Evolutionary conservation across 2,329 filamentous ascomycete species (phyloP).

Genomic region (Trichoderma koningiopsis): DNA sequence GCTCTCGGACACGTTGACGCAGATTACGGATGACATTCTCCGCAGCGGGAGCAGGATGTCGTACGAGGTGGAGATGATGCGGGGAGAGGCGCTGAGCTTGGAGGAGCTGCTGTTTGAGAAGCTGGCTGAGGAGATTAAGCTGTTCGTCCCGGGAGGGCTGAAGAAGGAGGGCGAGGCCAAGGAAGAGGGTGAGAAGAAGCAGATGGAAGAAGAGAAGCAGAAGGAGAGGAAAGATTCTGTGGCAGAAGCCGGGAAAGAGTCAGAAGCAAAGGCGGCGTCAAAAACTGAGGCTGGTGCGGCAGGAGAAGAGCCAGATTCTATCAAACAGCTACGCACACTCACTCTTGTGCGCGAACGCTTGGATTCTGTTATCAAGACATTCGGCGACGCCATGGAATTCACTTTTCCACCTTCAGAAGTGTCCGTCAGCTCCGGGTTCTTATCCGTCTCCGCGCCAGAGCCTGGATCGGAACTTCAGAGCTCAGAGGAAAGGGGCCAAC

Average conservation of each 20-base stretch:
- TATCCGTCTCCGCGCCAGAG: slow-evolving; percentile 87
- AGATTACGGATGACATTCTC: slow-evolving; percentile 92
- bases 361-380: slow-evolving; percentile 85
- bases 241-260: slow-evolving; percentile 27
- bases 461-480: slow-evolving; percentile 63
- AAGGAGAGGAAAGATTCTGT: slow-evolving; percentile 28
- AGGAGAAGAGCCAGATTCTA: slow-evolving; percentile 62
- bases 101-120: slow-evolving; percentile 75
- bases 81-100: slow-evolving; percentile 83
- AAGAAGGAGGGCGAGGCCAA: slow-evolving; percentile 36
- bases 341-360: slow-evolving; percentile 81
- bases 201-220: slow-evolving; percentile 28
- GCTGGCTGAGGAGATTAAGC: slow-evolving; percentile 69
- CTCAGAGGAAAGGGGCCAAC: slow-evolving; percentile 84
- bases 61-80: slow-evolving; percentile 90
- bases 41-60: slow-evolving; percentile 84
- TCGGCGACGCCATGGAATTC: slow-evolving; percentile 96
- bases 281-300: slow-evolving; percentile 25
- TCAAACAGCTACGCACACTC: slow-evolving; percentile 78
- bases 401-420: slow-evolving; percentile 85
- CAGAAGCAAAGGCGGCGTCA: slow-evolving; percentile 32
- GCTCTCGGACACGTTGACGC: slow-evolving; percentile 77
- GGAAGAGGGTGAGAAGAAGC: slow-evolving; percentile 28
- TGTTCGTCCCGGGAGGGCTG: slow-evolving; percentile 65
- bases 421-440: slow-evolving; percentile 79